These are phyloP conservation scores for Volvox reticuliferus DNA, from an alignment of 139 green algal species.

Conservation along the genomic window DNA sequence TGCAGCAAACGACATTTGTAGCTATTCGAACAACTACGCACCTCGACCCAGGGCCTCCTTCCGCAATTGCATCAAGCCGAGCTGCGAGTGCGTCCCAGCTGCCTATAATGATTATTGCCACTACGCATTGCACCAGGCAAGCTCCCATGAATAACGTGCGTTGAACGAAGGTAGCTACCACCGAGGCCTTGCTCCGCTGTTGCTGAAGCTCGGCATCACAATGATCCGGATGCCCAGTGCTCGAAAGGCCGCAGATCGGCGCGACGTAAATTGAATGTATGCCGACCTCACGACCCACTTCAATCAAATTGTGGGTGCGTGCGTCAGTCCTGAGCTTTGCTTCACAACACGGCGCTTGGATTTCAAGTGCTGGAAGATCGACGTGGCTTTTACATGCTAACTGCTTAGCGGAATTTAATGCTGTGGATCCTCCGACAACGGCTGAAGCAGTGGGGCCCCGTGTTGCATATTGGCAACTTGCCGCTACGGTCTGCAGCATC, in stretches of 20 bases:
- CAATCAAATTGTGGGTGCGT: not conserved
- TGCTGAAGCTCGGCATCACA: not conserved
- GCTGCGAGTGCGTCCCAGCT: not conserved
- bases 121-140: not conserved
- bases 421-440: not conserved
- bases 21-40: not conserved
- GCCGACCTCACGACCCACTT: not conserved
- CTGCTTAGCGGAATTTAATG: not conserved
- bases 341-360: not conserved
- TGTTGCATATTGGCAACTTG: not conserved
- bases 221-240: not conserved
- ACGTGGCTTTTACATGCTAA: slow-evolving; percentile 5
- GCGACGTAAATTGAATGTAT: not conserved
- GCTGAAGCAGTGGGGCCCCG: not conserved
- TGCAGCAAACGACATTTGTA: not conserved
- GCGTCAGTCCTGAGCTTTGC: not conserved
- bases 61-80: not conserved
- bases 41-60: not conserved
- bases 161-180: not conserved
- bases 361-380: not conserved
- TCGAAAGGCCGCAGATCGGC: not conserved
- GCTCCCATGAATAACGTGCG: not conserved
- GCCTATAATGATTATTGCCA: not conserved
- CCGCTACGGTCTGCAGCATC: not conserved
- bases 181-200: not conserved